A percentile compares a stretch with the other conserved stretches of the same genome.
Conservation (phyloP, 2,329 filamentous ascomycete species). For the Aspergillus ochraceoroseus region DNA sequence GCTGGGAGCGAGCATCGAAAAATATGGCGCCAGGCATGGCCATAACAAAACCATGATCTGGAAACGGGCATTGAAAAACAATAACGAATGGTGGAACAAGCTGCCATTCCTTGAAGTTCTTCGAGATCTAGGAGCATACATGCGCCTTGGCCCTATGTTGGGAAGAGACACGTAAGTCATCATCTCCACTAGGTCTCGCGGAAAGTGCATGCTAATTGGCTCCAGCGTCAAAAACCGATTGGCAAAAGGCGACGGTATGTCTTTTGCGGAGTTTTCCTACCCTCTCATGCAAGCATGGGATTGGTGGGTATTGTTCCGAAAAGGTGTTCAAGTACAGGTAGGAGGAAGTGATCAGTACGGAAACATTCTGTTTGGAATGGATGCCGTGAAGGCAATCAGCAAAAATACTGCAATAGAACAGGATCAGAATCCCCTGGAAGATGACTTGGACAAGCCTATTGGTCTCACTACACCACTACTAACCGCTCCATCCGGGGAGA, state of each 20-base stretch:
- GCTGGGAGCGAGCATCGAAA: constrained; percentile 69
- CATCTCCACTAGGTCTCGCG: not conserved
- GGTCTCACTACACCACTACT: constrained; percentile 89
- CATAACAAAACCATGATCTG: constrained; percentile 61
- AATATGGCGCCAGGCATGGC: constrained; percentile 60
- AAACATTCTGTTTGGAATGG: constrained; percentile 87
- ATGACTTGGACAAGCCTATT: constrained; percentile 53
- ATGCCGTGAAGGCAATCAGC: constrained; percentile 72
- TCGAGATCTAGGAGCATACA: constrained; percentile 64
- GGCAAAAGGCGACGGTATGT: constrained; percentile 85
- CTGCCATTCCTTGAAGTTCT: constrained; percentile 70
- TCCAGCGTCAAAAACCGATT: constrained; percentile 72
- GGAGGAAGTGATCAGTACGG: constrained; percentile 95
- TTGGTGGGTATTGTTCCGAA: constrained; percentile 82
- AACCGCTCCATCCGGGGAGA: constrained; percentile 76
- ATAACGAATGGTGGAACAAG: constrained; percentile 74
- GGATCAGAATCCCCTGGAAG: constrained; percentile 34
- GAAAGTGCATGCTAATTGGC: not conserved
- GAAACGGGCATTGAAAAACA: constrained; percentile 68
- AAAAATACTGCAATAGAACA: constrained; percentile 41
- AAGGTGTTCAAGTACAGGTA: constrained; percentile 74
- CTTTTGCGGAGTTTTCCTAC: constrained; percentile 87
- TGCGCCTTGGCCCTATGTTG: constrained; percentile 81
- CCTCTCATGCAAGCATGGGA: constrained; percentile 94
- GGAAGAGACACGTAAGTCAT: constrained; percentile 72